Base-by-base conservation (phyloP, 148 eudicot genomes). In the Simmondsia chinensis region DNA sequence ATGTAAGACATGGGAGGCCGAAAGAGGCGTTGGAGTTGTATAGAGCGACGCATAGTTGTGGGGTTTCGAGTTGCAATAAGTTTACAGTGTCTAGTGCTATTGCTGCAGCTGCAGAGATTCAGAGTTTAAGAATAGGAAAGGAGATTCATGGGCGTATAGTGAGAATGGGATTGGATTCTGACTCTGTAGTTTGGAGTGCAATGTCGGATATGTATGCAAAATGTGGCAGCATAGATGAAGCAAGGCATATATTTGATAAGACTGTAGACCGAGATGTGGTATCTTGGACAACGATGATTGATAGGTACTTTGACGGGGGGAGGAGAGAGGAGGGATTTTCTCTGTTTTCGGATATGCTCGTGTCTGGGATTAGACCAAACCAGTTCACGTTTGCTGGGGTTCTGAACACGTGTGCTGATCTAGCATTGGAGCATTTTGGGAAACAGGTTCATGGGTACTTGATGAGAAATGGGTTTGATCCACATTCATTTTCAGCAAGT, bases 241-340 rank as follows among this genome's bases (percentile, higher is more conserved):
- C 83, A 3, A 57, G 73, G 42, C 51, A 44, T 48, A 50, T 73
- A 9, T 77, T 77, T 32, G 68, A 77, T 56, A 59, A 33, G 41
- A 65, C 61, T n/a, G 15, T 33, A 62, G 83, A 77, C 43, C 43
- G 65, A 17, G 83, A 77, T 56, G 64, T 77, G 30, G 73, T 73
- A 37, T 65, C 83, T 2, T 69, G 83, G 83, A 77, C 83, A 6
- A 53, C 73, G 9, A 77, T 77, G 72, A 70, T 77, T 21, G 69
- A 40, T 39, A 70, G 73, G 20, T 77, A 66, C 46, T 77, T 77
- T 36, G 71, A 59, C 57, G 83, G 65, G n/a, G 75, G 79, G 37
- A 77, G 51, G 58, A 63, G 59, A 62, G 44, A 46, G 21, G 76
- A 69, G 24, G 83, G 83, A 18, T 66, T 76, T 37, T 40, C 22